A percentile compares a stretch with the other conserved stretches of the same genome.
phyloP scores from a whole-genome alignment of 2,329 filamentous ascomycete genomes.

The Epicoccum sorghinum region DNA sequence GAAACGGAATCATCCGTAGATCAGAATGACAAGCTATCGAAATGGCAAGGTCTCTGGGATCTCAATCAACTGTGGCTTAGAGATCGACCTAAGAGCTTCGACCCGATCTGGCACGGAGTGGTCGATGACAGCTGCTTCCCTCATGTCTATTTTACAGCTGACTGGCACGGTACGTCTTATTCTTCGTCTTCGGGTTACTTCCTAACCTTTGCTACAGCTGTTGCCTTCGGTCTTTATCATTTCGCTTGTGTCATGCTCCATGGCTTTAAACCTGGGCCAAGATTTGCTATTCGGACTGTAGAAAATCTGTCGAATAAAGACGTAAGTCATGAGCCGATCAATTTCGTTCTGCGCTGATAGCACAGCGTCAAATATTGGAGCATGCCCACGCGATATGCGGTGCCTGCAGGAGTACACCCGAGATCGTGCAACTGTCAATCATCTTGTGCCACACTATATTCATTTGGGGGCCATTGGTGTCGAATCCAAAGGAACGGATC shows the following conservation, averaged over 20 bases:
- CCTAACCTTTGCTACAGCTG: slow-evolving; percentile 17
- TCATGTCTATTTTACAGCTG: slow-evolving; percentile 36
- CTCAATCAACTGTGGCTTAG: slow-evolving; percentile 30
- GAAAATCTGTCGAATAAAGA: slow-evolving; percentile 26
- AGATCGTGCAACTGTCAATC: slow-evolving; percentile 30
- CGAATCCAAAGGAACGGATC: slow-evolving; percentile 23
- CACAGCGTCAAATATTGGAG: slow-evolving; percentile 27
- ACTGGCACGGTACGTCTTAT: slow-evolving; percentile 37
- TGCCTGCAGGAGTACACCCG: slow-evolving; percentile 32
- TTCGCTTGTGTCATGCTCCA: slow-evolving; percentile 40
- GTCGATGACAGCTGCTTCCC: slow-evolving; percentile 25
- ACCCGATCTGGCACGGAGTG: slow-evolving; percentile 37
- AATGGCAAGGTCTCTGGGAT: slow-evolving; percentile 35
- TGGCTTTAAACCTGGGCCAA: slow-evolving; percentile 37
- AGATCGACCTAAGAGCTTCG: slow-evolving; percentile 34
- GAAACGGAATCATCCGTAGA: slow-evolving; percentile 22
- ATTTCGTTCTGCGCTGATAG: slow-evolving; percentile 9
- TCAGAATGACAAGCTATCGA: slow-evolving; percentile 13
- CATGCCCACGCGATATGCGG: slow-evolving; percentile 38
- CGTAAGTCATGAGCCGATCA: slow-evolving; percentile 17
- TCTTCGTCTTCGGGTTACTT: background rate
- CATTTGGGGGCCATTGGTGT: slow-evolving; percentile 35
- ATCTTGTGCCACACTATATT: slow-evolving; percentile 37
- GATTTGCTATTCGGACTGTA: slow-evolving; percentile 33
- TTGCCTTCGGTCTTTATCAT: slow-evolving; percentile 37